Base-by-base conservation (phyloP, 768 basidiomycete species). In the Galerina sulciceps region DNA sequence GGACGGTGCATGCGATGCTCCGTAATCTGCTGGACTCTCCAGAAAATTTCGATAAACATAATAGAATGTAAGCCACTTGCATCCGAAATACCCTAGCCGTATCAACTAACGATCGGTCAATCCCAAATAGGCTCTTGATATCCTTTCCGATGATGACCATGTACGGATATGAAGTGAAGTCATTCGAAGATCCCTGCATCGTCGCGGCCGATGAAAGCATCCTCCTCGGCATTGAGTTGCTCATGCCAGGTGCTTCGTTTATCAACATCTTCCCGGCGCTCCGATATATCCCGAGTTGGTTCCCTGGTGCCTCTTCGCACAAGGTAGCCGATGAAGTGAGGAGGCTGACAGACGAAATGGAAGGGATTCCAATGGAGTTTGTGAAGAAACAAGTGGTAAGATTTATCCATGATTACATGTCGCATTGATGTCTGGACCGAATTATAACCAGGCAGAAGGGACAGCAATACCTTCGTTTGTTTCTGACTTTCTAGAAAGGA, bases 1-100 rank as follows among this genome's bases (percentile, higher is more conserved):
- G 55, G 47, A 73, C 63, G 47, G 66, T 71, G 2, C 69, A 66
- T 23, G 66, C 67, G 11, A 62, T 78, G 37, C 63, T 75, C 0
- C 63, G 38, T 15, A 67, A 67, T 31, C 50, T 78, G 15, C 58
- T 69, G 10, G 23, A 53, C 9, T 22, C 22, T 20, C 64, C 50
- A 4, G 47, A 57, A 4, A 23, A 47, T 2, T 55, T 60, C 34
- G 44, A 53, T 0, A 45, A 43, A 6, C 64, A 65, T 31, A 52
- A 41, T 20, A 54, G 6, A 26, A 26, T 26, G 26, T 26, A 6
- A 3, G 26, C 6, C 4, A 6, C 3, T 26, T 6, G 4, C 26
- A 26, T 26, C 26, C 26, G 6, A 26, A 26, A 26, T 26, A 3
- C 3, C 26, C 26, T 6, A 26, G 26, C 26, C 6, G 6, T 26